Conservation (phyloP, 1,284 basidiomycete species). For the Microbotryum lychnidis-dioicae region DNA sequence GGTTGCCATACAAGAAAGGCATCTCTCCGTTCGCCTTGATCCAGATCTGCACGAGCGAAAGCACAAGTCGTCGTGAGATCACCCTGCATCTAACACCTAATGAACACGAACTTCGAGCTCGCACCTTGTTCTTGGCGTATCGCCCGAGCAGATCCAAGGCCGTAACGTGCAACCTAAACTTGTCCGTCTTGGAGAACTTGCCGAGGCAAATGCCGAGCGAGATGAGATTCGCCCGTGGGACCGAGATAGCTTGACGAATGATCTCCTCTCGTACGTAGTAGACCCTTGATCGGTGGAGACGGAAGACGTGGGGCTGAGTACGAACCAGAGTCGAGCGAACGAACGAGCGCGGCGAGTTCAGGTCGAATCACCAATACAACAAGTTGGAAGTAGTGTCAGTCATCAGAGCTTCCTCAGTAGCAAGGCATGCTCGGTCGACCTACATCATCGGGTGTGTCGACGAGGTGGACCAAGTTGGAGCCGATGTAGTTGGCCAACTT, state of each 20-base stretch:
- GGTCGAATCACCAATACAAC: too few relatives aligned
- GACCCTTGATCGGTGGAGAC: slow-evolving; percentile 48
- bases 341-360: not conserved
- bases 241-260: slow-evolving; percentile 84
- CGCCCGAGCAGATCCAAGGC: slow-evolving; percentile 87
- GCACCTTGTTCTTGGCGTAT: slow-evolving; percentile 95
- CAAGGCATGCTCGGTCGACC: not conserved
- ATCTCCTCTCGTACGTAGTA: slow-evolving; percentile 89
- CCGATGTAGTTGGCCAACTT: slow-evolving; percentile 89
- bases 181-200: slow-evolving; percentile 94
- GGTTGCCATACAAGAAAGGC: slow-evolving; percentile 98
- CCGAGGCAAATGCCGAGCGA: slow-evolving; percentile 94
- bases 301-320: slow-evolving; percentile 36
- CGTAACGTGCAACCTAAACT: slow-evolving; percentile 96
- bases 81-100: not conserved
- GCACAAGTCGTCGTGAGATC: not conserved
- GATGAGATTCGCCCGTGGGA: slow-evolving; percentile 85
- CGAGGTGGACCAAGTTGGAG: slow-evolving; percentile 67
- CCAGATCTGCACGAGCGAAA: slow-evolving; percentile 63
- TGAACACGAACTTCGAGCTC: slow-evolving; percentile 15
- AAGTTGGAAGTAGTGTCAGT: not conserved
- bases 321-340: not conserved
- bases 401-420: slow-evolving; percentile 9
- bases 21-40: slow-evolving; percentile 99
- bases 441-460: slow-evolving; percentile 35